Evolutionary conservation across 2,329 filamentous ascomycete genomes (phyloP).

Genomic region (Nothophoma quercina): DNA sequence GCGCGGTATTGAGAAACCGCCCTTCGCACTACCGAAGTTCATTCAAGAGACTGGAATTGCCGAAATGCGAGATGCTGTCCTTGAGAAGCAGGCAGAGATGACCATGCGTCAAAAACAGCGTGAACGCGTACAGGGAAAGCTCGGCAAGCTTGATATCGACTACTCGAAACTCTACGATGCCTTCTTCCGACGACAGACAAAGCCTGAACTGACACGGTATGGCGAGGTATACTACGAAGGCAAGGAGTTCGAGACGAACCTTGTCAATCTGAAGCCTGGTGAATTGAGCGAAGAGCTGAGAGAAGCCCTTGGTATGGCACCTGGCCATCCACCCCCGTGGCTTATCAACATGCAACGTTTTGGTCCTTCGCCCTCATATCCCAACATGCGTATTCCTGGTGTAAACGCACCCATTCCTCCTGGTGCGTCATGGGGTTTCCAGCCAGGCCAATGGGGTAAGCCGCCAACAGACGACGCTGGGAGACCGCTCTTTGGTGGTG

Average conservation of each 20-base stretch:
- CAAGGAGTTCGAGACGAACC: constrained; percentile 96
- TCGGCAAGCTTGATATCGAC: constrained; percentile 97
- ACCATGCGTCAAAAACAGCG: constrained; percentile 94
- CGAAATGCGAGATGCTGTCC: constrained; percentile 95
- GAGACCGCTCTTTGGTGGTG: constrained; percentile 87
- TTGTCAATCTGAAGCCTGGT: constrained; percentile 87
- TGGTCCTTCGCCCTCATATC: constrained; percentile 92
- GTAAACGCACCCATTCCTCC: constrained; percentile 91
- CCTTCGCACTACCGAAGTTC: constrained; percentile 92
- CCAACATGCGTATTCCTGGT: constrained; percentile 91
- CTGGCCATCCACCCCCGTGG: constrained; percentile 93
- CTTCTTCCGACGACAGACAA: constrained; percentile 97
- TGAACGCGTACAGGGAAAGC: constrained; percentile 92
- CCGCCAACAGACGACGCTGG: constrained; percentile 95
- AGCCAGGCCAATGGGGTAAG: constrained; percentile 94
- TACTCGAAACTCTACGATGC: constrained; percentile 98
- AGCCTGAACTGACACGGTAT: constrained; percentile 90
- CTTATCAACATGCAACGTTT: constrained; percentile 95
- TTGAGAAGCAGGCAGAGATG: constrained; percentile 94
- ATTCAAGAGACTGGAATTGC: constrained; percentile 97
- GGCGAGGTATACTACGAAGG: constrained; percentile 99
- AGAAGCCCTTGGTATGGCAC: constrained; percentile 92
- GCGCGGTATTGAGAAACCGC: constrained; percentile 92
- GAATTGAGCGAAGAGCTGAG: constrained; percentile 89
- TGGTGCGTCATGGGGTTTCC: constrained; percentile 92